Evolutionary conservation across 768 basidiomycete species (phyloP), one percentile per base, ranked within the genome.

Genomic region (Auricularia sp.): DNA sequence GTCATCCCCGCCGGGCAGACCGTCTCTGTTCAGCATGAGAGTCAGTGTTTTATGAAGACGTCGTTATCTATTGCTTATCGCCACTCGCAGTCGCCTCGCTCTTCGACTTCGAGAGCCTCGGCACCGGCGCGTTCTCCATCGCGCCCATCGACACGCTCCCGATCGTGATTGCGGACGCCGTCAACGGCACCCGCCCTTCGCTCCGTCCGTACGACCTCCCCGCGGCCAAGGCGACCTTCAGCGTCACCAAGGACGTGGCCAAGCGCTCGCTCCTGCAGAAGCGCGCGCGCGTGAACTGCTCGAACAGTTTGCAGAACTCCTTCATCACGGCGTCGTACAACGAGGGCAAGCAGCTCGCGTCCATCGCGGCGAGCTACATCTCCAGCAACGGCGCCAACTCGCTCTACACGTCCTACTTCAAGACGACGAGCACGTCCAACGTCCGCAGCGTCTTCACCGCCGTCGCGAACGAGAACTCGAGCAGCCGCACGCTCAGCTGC

Each of bases 311-410:
- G 23, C 68, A 64, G 72, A 70, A 63, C n/a, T 67, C 75, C 12
- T 79, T 80, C 73, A 80, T 82, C 61, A 73, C 75, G 64, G 70
- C 76, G 33, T 76, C 76, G 77, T 77, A 79, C 70, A 68, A 72
- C 18, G 79, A 81, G 67, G 78, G 74, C 39, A 78, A 78, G 71
- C 65, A 71, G 58, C 73, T 81, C 33, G 78, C 78, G 11, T 70
- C 70, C 2, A 61, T 68, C 35, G 72, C 72, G 18, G 66, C 72
- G 7, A 73, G 70, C 23, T 81, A 79, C 66, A 71, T 82, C 68
- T 69, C 64, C 42, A 76, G 70, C 66, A 68, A 69, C 62, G 79
- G 79, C 8, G 70, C 78, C 12, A 76, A 79, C 67, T 65, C 76
- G 7, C 71, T 80, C 53, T 81, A 75, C 73, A 68, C 39, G 56